Conservation (phyloP, 441 rosid genomes). For the Caryocar brasiliense region DNA sequence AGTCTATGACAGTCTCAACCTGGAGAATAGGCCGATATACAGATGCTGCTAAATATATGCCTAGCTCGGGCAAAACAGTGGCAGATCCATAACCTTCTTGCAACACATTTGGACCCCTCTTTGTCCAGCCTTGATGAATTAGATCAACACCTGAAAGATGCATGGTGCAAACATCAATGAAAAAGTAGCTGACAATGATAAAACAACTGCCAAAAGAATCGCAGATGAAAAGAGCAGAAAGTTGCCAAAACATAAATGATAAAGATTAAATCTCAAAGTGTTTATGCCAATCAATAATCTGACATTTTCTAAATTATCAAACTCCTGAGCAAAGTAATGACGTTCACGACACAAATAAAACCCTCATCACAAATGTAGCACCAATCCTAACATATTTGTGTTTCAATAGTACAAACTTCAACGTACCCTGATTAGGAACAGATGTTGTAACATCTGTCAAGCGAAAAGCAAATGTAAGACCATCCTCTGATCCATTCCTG, state of each 20-base stretch:
- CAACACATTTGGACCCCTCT: slow-evolving; percentile 62
- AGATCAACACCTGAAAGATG: slow-evolving; percentile 61
- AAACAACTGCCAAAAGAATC: no score
- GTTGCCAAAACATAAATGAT: no score
- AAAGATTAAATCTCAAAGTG: no score
- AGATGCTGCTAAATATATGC: slow-evolving; percentile 93
- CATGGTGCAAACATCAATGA: neutral
- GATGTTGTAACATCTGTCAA: slow-evolving; percentile 80
- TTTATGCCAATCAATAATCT: no score
- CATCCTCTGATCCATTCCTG: slow-evolving; percentile 89
- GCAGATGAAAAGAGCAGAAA: no score
- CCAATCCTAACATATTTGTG: no score
- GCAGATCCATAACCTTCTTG: slow-evolving; percentile 98
- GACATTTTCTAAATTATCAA: no score
- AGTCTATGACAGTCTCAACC: slow-evolving; percentile 34
- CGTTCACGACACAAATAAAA: no score
- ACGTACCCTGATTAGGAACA: slow-evolving; percentile 80
- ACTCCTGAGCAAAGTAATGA: no score
- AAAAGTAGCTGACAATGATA: no score
- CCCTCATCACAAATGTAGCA: neutral
- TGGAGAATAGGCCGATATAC: slow-evolving; percentile 85
- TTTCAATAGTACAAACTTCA: slow-evolving; percentile 7
- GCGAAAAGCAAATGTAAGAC: slow-evolving; percentile 86
- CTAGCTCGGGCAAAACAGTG: slow-evolving; percentile 92
- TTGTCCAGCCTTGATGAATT: slow-evolving; percentile 88